phyloP scores from a whole-genome alignment of 208 protist genomes.

The Acanthamoeba lenticulata region DNA sequence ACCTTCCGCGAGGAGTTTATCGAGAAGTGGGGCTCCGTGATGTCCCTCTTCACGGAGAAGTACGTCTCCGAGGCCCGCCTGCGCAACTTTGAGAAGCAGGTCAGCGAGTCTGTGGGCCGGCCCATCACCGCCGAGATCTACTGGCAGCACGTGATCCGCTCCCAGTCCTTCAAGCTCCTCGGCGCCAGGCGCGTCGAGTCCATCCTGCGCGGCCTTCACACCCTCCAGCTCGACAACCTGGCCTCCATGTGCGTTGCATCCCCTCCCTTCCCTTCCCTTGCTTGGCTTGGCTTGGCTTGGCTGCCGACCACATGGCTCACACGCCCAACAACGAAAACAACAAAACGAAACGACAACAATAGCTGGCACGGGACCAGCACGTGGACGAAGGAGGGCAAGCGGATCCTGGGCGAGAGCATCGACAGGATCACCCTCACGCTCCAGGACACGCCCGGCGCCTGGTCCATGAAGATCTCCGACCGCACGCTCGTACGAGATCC shows the following conservation, averaged over 20 bases:
- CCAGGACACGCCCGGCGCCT: background rate
- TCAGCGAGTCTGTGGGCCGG: slow-evolving; percentile 13
- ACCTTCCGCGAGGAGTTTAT: background rate
- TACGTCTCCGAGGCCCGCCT: slow-evolving; percentile 27
- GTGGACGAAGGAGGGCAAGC: slow-evolving; percentile 34
- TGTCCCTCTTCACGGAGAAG: slow-evolving; percentile 60
- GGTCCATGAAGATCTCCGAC: background rate
- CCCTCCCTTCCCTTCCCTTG: no score
- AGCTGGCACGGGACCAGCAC: background rate
- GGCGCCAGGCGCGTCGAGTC: background rate
- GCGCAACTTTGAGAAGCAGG: background rate
- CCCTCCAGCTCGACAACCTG: slow-evolving; percentile 28
- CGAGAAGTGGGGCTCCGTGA: slow-evolving; percentile 19
- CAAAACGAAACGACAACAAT: background rate
- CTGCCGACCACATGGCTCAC: no score
- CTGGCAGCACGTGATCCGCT: slow-evolving; percentile 7
- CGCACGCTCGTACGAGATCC: slow-evolving; percentile 37
- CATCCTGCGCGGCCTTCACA: slow-evolving; percentile 32
- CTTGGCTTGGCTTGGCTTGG: no score
- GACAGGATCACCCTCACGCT: slow-evolving; percentile 14
- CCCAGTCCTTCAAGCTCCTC: background rate
- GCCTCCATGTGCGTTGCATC: background rate
- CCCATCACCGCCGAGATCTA: slow-evolving; percentile 33
- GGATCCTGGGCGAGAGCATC: slow-evolving; percentile 45
- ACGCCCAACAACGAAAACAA: background rate